Conservation (phyloP, 495 filamentous ascomycete species). For the Podospora didyma region DNA sequence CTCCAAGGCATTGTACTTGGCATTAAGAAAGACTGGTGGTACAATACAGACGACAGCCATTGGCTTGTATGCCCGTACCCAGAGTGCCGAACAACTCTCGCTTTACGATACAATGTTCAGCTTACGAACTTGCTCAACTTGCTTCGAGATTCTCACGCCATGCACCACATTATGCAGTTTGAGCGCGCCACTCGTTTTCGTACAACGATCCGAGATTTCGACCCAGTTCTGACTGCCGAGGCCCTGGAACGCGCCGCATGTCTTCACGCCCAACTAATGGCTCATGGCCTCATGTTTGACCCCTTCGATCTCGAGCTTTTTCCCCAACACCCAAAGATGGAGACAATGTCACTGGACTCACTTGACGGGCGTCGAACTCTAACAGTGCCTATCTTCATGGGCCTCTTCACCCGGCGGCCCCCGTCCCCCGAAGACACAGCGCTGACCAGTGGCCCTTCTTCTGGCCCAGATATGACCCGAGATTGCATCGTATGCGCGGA, state of each 20-base stretch:
- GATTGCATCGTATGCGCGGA: slow-evolving; percentile 7
- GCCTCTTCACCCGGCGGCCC: not conserved
- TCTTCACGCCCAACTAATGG: slow-evolving; percentile 3
- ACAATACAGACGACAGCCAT: slow-evolving; percentile 1
- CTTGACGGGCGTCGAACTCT: not conserved
- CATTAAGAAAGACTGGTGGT: slow-evolving; percentile 12
- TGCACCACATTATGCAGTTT: not conserved
- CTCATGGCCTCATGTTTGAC: not conserved
- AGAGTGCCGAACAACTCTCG: not conserved
- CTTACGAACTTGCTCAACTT: not conserved
- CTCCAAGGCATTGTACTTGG: not conserved
- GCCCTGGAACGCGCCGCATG: slow-evolving; percentile 4
- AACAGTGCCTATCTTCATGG: slow-evolving; percentile 10
- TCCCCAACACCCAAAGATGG: not conserved
- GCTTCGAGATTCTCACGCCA: not conserved
- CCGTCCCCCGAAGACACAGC: not conserved
- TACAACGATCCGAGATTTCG: not conserved
- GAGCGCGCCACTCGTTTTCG: slow-evolving; percentile 1
- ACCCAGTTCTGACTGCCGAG: not conserved
- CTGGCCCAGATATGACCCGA: not conserved
- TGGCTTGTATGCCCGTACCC: slow-evolving; percentile 12
- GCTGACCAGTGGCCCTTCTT: not conserved
- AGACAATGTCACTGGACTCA: slow-evolving; percentile 11
- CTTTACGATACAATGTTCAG: not conserved
- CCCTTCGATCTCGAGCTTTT: not conserved